Evolutionary conservation across 371 early-diverging fungal genomes (phyloP), one percentile per base, ranked within the genome.

Genomic region (Basidiobolus meristosporus): DNA sequence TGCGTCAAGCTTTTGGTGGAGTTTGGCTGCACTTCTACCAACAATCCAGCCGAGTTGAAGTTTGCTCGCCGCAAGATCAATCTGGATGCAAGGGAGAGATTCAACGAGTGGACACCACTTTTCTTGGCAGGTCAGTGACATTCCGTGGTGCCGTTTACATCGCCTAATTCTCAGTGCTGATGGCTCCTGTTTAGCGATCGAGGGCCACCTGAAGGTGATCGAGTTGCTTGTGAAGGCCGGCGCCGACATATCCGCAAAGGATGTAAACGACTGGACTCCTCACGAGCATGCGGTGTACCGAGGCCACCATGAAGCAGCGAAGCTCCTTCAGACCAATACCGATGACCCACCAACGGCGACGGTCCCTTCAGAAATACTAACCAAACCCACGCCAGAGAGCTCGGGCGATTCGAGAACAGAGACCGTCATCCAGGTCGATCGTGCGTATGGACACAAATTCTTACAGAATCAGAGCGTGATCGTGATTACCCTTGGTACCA

Each of bases 201-300:
- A 76, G 42, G 77, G 77, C 4, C 60, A 65, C 37, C 38, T 40
- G 12, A 64, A 65, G 23, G 64, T 67, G 28, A 62, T 63, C 9
- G 46, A 62, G 16, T 34, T 59, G 0, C 42, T 79, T 20, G 41
- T 77, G 33, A 51, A 57, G 3, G 70, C 65, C 9, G 68, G 68
- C 10, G 74, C 71, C 7, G 58, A 71, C 33, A 56, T 57, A 2
- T 56, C 68, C 20, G 39, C 40, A 1, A 47, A 48, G 7, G 79
- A 77, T 34, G 40, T 41, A 33, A 55, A 55, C 33, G 66, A 66
- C 0, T 79, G 76, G 76, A 67, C 60, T 7, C 70, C 76, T n/a
- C 65, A 70, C 44, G 76, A 75, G 40, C 73, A 76, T 44, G 76
- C 79, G 2, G 50, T 68, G 0, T 77, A 73, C 44, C 63, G 73